Evolutionary conservation across 2,329 filamentous ascomycete species (phyloP).

Genomic region (Colletotrichum siamense): DNA sequence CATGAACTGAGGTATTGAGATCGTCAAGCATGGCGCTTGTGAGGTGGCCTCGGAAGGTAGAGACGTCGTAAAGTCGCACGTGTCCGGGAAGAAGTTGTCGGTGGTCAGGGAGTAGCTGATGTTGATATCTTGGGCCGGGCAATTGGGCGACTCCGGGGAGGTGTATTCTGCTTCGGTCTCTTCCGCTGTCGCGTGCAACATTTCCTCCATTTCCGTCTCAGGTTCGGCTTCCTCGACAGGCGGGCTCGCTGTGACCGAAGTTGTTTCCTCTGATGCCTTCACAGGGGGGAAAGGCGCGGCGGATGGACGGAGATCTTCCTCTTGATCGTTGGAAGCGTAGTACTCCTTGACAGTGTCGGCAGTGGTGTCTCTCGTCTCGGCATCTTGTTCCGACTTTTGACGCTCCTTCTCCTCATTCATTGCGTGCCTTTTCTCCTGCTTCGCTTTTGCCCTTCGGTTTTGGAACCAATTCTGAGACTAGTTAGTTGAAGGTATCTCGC

Average conservation of each 20-base stretch:
- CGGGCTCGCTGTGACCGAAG: not conserved
- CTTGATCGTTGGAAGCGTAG: conserved; percentile 34
- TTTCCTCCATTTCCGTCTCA: not conserved
- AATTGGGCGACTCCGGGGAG: conserved; percentile 16
- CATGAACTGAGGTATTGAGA: conserved; percentile 21
- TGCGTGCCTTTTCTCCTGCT: conserved; percentile 65
- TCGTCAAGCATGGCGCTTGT: conserved; percentile 11
- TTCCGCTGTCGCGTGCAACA: not conserved
- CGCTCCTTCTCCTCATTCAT: conserved; percentile 48
- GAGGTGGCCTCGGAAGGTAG: not conserved
- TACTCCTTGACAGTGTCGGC: conserved; percentile 39
- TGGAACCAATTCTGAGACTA: conserved; percentile 69
- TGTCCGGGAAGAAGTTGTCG: conserved; percentile 11
- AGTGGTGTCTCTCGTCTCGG: conserved; percentile 34
- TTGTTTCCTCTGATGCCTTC: not conserved
- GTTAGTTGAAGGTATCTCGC: conserved; percentile 31
- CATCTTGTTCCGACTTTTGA: conserved; percentile 34
- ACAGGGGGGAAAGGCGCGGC: conserved; percentile 34
- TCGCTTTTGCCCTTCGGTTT: conserved; percentile 68
- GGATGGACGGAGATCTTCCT: conserved; percentile 43
- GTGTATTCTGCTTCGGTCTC: conserved; percentile 15
- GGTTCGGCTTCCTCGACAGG: not conserved
- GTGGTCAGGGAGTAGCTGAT: conserved; percentile 9
- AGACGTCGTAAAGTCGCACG: conserved; percentile 18
- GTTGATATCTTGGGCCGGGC: not conserved